These are phyloP conservation scores for Penicillium nucicola DNA, from an alignment of 495 filamentous ascomycete species.

Conservation along the genomic window DNA sequence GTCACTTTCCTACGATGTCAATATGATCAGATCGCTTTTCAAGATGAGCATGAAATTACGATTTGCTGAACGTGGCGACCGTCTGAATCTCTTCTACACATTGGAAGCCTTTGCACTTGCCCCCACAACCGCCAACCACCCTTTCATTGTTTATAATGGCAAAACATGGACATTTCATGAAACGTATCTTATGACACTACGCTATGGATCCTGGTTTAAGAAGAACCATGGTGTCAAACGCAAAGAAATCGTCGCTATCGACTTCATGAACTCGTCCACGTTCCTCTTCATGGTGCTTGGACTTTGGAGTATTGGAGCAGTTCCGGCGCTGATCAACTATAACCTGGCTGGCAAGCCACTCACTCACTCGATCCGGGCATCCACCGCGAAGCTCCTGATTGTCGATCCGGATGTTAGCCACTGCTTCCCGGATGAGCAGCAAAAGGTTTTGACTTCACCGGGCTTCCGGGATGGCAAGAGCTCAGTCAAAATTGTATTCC, in stretches of 20 bases:
- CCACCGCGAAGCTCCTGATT: conserved; percentile 66
- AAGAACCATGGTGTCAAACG: conserved; percentile 63
- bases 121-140: conserved; percentile 49
- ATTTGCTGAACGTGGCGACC: conserved; percentile 51
- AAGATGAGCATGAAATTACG: conserved; percentile 37
- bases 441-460: conserved; percentile 39
- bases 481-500: conserved; percentile 58
- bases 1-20: conserved; percentile 63
- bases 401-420: conserved; percentile 68
- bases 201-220: conserved; percentile 82
- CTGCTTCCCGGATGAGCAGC: conserved; percentile 45
- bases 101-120: conserved; percentile 68
- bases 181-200: conserved; percentile 68
- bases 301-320: conserved; percentile 84
- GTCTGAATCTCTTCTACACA: conserved; percentile 73
- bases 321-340: conserved; percentile 94
- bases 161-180: conserved; percentile 77
- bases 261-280: conserved; percentile 81
- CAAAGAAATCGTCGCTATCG: conserved; percentile 81
- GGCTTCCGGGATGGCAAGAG: conserved; percentile 45
- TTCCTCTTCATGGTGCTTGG: conserved; percentile 84
- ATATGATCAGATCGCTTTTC: conserved; percentile 49
- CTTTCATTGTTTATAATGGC: conserved; percentile 74
- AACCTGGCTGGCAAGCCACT: conserved; percentile 76
- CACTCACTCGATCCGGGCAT: conserved; percentile 72